Percentiles rank a stretch among this genome's conserved stretches.
Evolutionary conservation across 441 rosid species (phyloP).

Genomic region (Bruguiera hainesii): DNA sequence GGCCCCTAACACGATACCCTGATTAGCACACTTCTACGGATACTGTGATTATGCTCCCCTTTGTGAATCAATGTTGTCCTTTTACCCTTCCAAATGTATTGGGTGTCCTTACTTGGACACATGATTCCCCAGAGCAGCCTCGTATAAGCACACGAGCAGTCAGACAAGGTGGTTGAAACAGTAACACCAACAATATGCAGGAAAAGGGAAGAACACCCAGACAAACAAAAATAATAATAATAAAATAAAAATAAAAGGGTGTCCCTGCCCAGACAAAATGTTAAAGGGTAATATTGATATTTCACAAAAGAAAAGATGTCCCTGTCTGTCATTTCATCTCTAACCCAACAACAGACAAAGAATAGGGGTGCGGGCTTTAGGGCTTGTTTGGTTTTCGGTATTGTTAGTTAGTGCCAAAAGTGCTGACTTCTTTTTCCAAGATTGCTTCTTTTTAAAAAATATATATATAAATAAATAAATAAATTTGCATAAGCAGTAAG

Average conservation of each 20-base stretch:
- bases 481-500: neutral
- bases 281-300: constrained; percentile 18
- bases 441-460: neutral
- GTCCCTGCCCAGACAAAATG: neutral
- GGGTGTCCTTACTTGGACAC: neutral
- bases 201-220: too few species aligned
- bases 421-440: neutral
- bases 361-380: neutral
- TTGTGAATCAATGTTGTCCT: neutral
- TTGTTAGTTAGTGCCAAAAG: neutral
- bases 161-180: too few species aligned
- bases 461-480: too few species aligned
- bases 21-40: too few species aligned
- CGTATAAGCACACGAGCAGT: too few species aligned
- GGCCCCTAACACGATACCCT: too few species aligned
- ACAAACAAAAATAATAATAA: neutral
- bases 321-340: constrained; percentile 5
- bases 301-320: neutral
- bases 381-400: neutral
- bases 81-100: neutral
- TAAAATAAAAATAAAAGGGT: neutral
- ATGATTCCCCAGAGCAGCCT: too few species aligned
- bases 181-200: too few species aligned
- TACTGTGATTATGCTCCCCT: too few species aligned
- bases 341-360: neutral